Conservation (phyloP, 768 basidiomycete genomes). For the Lentinula edodes region DNA sequence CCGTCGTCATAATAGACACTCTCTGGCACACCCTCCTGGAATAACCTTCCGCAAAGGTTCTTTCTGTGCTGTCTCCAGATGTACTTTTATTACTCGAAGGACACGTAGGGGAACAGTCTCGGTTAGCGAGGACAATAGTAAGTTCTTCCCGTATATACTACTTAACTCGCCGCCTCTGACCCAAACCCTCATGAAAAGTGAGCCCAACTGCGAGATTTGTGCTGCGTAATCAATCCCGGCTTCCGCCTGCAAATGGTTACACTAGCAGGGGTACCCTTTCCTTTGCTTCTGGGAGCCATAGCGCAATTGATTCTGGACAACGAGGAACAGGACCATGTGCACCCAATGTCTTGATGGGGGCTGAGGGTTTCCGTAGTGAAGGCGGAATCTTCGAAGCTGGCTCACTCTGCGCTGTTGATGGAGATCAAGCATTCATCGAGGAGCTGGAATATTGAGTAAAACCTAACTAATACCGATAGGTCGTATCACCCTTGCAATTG, state of each 20-base stretch:
- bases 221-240: background rate
- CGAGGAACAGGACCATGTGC: background rate
- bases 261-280: background rate
- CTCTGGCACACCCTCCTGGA: background rate
- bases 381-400: background rate
- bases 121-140: background rate
- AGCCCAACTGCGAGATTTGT: too few relatives aligned
- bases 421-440: background rate
- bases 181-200: too few relatives aligned
- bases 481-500: too few relatives aligned
- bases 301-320: background rate
- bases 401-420: background rate
- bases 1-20: too few relatives aligned
- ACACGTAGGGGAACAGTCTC: background rate
- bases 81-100: background rate
- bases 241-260: background rate
- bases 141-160: background rate
- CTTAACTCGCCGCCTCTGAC: too few relatives aligned
- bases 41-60: background rate
- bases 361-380: background rate
- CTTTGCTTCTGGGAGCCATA: background rate
- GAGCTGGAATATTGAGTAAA: too few relatives aligned
- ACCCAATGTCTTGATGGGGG: background rate
- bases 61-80: background rate
- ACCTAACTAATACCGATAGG: too few relatives aligned